These are phyloP conservation scores for Rhodotorula sp. DNA, from an alignment of 1,284 basidiomycete species.

Conservation along the genomic window DNA sequence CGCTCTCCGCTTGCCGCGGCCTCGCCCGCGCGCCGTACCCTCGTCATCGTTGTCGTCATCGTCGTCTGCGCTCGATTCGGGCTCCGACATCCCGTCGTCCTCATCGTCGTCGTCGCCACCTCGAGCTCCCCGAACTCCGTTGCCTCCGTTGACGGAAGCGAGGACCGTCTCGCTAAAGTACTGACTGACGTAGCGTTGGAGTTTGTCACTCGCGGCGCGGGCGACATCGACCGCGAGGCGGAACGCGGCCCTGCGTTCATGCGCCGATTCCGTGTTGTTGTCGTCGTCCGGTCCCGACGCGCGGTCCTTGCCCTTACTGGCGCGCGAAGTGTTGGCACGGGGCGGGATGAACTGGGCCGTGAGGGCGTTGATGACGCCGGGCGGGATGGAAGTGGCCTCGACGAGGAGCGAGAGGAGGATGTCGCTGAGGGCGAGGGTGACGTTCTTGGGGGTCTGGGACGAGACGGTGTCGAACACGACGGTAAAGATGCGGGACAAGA, in stretches of 20 bases:
- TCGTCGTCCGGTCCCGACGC: neutral
- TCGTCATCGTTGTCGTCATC: slow-evolving; percentile 41
- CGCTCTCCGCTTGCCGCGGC: slow-evolving; percentile 18
- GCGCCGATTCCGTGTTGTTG: neutral
- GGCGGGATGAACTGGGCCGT: slow-evolving; percentile 82
- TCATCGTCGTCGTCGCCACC: slow-evolving; percentile 52
- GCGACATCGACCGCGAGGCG: slow-evolving; percentile 86
- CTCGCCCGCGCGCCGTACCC: slow-evolving; percentile 1
- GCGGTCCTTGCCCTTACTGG: neutral
- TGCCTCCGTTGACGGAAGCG: slow-evolving; percentile 51
- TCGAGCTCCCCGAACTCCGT: slow-evolving; percentile 51
- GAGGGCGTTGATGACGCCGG: slow-evolving; percentile 74
- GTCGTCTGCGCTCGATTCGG: slow-evolving; percentile 52
- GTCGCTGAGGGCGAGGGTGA: slow-evolving; percentile 82
- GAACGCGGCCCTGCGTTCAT: slow-evolving; percentile 58
- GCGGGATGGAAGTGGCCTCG: slow-evolving; percentile 71
- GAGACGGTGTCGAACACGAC: slow-evolving; percentile 76
- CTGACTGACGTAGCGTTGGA: slow-evolving; percentile 76
- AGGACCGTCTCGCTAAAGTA: slow-evolving; percentile 88
- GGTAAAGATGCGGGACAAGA: slow-evolving; percentile 78
- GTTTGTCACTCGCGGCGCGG: slow-evolving; percentile 74
- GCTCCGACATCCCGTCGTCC: slow-evolving; percentile 49
- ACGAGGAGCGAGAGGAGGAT: slow-evolving; percentile 87
- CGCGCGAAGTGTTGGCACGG: slow-evolving; percentile 49
- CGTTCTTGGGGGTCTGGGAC: slow-evolving; percentile 76